Evolutionary conservation across 805 yeast species (phyloP).

Genomic region (Candida golubevii): DNA sequence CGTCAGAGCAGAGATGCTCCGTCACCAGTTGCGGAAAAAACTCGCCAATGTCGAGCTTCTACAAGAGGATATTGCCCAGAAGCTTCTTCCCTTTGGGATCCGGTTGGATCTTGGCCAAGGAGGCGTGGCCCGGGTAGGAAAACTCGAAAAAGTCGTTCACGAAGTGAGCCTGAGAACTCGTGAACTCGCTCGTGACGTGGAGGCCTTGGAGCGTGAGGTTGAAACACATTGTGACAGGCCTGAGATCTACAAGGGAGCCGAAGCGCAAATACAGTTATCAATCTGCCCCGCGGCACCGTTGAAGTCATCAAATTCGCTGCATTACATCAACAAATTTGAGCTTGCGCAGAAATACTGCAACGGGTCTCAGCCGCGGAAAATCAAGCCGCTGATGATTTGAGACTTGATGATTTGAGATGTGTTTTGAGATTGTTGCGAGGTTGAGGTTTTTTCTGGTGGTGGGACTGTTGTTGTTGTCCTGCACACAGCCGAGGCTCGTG

Average conservation of each 20-base stretch:
- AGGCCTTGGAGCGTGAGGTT: slow-evolving; percentile 4
- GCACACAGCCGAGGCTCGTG: too few species aligned
- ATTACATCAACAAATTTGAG: background rate
- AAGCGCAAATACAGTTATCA: background rate
- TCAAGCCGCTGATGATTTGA: background rate
- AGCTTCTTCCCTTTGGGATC: slow-evolving; percentile 34
- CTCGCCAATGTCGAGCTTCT: slow-evolving; percentile 20
- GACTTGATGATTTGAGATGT: too few species aligned
- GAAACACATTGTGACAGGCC: background rate
- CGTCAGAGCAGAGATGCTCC: slow-evolving; percentile 23
- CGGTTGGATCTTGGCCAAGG: slow-evolving; percentile 16
- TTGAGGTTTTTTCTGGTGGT: too few species aligned
- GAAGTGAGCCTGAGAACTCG: slow-evolving; percentile 23
- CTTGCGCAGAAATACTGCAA: background rate
- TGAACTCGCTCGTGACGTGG: slow-evolving; percentile 7
- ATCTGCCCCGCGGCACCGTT: background rate
- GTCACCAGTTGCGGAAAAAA: slow-evolving; percentile 25
- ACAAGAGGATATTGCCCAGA: slow-evolving; percentile 21
- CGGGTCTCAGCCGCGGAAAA: slow-evolving; percentile 1
- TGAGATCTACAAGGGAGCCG: background rate
- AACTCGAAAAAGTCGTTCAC: slow-evolving; percentile 27
- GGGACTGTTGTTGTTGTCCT: too few species aligned
- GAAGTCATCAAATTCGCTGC: too few species aligned
- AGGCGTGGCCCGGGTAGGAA: slow-evolving; percentile 21
- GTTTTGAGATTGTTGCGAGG: too few species aligned